Base-by-base conservation (phyloP, 192 early-diverging fungal species). In the Linnemannia hyalina region DNA sequence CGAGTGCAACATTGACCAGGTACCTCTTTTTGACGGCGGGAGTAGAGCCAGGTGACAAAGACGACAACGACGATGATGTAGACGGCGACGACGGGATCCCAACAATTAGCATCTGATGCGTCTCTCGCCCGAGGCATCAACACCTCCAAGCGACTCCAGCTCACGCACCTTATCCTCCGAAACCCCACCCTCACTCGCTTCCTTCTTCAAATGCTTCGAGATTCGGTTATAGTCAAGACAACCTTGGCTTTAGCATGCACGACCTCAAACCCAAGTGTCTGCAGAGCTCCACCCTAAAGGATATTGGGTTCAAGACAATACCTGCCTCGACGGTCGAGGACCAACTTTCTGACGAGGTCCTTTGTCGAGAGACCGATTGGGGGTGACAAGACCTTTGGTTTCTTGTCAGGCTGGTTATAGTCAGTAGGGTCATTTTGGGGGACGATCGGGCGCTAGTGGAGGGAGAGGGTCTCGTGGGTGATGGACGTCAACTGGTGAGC, bases 391-490 rank as follows among this genome's bases (percentile, higher is more conserved):
- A 73, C 10, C 32, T 20, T 8, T 4, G 65, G 65, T 26, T 46
- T 52, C 49, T 52, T 52, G 49, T 26, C 5, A 26, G 5, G 7
- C 23, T 10, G 55, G n/a, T 1, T 18, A 6, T 60, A 1, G 1
- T 26, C 9, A 2, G 4, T 26, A 38, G 11, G 44, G 2, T 18
- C 29, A 42, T 42, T 71, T 1, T 60, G 23, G 9, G 38, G 23
- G 15, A 54, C 42, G 60, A 74, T 1, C 2, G 80, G 80, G 29
- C 71, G 73, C 65, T 46, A 75, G 36, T 68, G 80, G 32, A 75
- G 36, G 20, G 73, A 69, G 23, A 75, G 72, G 47, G 52, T 75
- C 65, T 81, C 73, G 63, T 75, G 75, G 3, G 73, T 46, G 15
- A 81, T 74, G 6, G 63, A 65, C 18, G 20, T 5, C 15, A 80